Evolutionary conservation across 306 rosid species (phyloP).

Genomic region (Trifolium fragiferum): DNA sequence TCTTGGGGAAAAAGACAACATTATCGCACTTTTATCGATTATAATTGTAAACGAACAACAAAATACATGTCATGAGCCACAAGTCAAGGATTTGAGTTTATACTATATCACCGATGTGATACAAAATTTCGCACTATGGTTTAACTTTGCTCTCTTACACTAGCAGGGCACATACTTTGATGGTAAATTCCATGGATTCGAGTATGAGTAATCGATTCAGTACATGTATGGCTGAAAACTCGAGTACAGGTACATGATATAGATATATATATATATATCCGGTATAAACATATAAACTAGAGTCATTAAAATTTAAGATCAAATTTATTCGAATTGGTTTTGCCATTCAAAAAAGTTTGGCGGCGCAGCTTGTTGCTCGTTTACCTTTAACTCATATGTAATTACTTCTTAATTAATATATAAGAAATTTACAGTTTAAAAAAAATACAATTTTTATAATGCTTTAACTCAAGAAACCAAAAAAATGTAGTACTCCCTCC

Average conservation of each 20-base stretch:
- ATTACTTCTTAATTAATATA: too few species aligned
- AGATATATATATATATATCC: too few species aligned
- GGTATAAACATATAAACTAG: too few species aligned
- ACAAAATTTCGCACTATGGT: not conserved
- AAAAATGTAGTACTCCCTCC: too few species aligned
- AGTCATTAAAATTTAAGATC: too few species aligned
- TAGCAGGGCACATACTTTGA: not conserved
- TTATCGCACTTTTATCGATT: not conserved
- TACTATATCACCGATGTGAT: not conserved
- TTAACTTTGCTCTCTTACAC: not conserved
- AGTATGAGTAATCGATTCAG: not conserved
- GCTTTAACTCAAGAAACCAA: too few species aligned
- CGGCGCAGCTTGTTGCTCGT: too few species aligned
- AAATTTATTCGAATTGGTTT: too few species aligned
- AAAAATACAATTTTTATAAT: too few species aligned
- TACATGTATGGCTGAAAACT: not conserved
- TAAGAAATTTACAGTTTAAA: too few species aligned
- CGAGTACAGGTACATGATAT: not conserved
- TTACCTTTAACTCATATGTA: too few species aligned
- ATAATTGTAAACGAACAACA: not conserved
- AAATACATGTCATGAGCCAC: not conserved
- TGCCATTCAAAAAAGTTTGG: too few species aligned
- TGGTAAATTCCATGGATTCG: not conserved
- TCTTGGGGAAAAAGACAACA: constrained; percentile 1
- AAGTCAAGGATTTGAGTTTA: not conserved